These are phyloP conservation scores for Aspergillus biplanus DNA, from an alignment of 495 filamentous ascomycete species.

Conservation along the genomic window DNA sequence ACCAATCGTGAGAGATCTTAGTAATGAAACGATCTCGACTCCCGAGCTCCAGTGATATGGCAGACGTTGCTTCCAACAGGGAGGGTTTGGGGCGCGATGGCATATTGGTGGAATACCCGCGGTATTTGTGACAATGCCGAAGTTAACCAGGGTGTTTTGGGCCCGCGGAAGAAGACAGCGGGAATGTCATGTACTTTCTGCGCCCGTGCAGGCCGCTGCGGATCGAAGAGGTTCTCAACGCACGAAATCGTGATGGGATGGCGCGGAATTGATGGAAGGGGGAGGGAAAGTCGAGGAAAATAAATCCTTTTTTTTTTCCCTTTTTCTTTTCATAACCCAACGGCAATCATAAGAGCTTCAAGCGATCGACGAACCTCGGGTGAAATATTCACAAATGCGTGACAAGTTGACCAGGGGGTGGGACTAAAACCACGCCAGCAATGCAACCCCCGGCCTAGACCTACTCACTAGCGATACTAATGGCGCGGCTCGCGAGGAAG, in stretches of 20 bases:
- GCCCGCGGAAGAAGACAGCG: background rate
- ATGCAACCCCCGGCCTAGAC: slow-evolving; percentile 3
- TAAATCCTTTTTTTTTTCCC: background rate
- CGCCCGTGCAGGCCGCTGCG: background rate
- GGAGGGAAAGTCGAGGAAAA: background rate
- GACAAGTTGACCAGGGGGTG: background rate
- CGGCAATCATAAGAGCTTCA: background rate
- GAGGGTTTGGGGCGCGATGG: slow-evolving; percentile 2
- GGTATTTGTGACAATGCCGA: background rate
- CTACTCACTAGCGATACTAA: slow-evolving; percentile 2
- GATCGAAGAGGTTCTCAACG: background rate
- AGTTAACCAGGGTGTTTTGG: background rate
- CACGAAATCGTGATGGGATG: background rate
- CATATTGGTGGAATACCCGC: slow-evolving; percentile 5
- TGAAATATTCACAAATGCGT: background rate
- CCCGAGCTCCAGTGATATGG: slow-evolving; percentile 20
- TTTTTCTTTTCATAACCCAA: background rate
- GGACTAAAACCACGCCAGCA: background rate
- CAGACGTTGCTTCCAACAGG: slow-evolving; percentile 22
- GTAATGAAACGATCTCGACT: slow-evolving; percentile 20
- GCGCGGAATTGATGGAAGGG: background rate
- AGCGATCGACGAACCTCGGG: slow-evolving; percentile 9
- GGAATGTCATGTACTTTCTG: background rate
- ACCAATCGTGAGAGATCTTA: slow-evolving; percentile 28
- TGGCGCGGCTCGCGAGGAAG: background rate